Evolutionary conservation across 768 basidiomycete species (phyloP).

Genomic region (Rhodosporidiobolus odoratus): DNA sequence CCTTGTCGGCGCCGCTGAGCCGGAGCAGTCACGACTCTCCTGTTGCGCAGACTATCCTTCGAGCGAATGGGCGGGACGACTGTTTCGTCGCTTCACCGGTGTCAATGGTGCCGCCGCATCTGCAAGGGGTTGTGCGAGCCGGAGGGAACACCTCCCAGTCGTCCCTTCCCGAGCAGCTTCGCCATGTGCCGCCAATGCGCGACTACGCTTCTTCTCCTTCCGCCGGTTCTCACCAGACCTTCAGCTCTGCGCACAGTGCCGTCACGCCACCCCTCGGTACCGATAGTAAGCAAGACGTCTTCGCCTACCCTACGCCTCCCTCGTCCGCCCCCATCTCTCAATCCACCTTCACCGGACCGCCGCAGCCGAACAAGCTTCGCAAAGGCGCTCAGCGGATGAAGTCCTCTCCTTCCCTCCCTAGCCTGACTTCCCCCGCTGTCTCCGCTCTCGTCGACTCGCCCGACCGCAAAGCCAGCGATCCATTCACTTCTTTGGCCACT

Average conservation of each 20-base stretch:
- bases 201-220: background rate
- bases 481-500: background rate
- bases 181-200: too few relatives aligned
- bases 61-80: background rate
- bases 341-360: background rate
- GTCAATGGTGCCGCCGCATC: background rate
- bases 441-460: background rate
- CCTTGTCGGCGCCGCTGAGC: background rate
- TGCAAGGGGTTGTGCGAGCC: background rate
- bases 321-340: background rate
- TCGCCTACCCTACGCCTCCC: background rate
- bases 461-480: background rate
- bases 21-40: background rate
- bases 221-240: background rate
- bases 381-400: conserved; percentile 11
- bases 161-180: background rate
- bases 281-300: background rate
- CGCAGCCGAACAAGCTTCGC: conserved; percentile 23
- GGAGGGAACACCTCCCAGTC: background rate
- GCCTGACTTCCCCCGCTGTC: background rate
- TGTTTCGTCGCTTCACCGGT: conserved; percentile 7
- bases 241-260: background rate
- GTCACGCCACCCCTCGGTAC: background rate
- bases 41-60: background rate
- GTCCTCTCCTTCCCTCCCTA: background rate